Evolutionary conservation across 2,329 filamentous ascomycete genomes (phyloP).

Genomic region (Pyricularia sp.): DNA sequence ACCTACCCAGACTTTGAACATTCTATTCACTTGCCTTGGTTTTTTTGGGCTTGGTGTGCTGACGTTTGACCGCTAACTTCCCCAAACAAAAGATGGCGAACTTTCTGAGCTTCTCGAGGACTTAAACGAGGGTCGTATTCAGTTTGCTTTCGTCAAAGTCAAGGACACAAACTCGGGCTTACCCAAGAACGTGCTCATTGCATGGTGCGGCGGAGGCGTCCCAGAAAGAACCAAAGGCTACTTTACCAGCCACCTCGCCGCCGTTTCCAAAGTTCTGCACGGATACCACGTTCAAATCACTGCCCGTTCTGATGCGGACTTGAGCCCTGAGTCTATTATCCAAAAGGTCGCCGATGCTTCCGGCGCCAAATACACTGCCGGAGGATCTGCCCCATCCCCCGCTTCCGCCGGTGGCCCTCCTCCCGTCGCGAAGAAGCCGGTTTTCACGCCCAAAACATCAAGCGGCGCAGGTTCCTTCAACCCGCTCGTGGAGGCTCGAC

Average conservation of each 20-base stretch:
- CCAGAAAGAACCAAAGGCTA: conserved; percentile 98
- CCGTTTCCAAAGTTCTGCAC: conserved; percentile 86
- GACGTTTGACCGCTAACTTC: conserved; percentile 4
- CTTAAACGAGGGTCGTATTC: conserved; percentile 91
- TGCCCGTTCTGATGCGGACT: conserved; percentile 80
- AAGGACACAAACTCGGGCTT: conserved; percentile 86
- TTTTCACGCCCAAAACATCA: conserved; percentile 68
- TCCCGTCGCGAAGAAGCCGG: conserved; percentile 77
- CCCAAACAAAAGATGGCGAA: conserved; percentile 64
- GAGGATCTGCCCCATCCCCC: conserved; percentile 44
- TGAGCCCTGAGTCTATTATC: conserved; percentile 79
- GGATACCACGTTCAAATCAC: conserved; percentile 98
- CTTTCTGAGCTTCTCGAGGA: conserved; percentile 85
- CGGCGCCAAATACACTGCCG: conserved; percentile 83
- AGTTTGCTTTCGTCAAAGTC: conserved; percentile 95
- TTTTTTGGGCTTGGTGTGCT: background rate
- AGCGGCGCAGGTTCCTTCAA: conserved; percentile 44
- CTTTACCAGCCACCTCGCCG: conserved; percentile 87
- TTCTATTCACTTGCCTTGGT: background rate
- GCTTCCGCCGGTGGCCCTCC: conserved; percentile 44
- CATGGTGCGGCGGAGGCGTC: conserved; percentile 95
- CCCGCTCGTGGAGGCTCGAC: conserved; percentile 57
- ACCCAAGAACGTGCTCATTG: conserved; percentile 87
- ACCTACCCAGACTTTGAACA: background rate
- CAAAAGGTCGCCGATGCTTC: conserved; percentile 93